Evolutionary conservation across 2,329 filamentous ascomycete species (phyloP).

Genomic region (Teratosphaeria epicoccoides): DNA sequence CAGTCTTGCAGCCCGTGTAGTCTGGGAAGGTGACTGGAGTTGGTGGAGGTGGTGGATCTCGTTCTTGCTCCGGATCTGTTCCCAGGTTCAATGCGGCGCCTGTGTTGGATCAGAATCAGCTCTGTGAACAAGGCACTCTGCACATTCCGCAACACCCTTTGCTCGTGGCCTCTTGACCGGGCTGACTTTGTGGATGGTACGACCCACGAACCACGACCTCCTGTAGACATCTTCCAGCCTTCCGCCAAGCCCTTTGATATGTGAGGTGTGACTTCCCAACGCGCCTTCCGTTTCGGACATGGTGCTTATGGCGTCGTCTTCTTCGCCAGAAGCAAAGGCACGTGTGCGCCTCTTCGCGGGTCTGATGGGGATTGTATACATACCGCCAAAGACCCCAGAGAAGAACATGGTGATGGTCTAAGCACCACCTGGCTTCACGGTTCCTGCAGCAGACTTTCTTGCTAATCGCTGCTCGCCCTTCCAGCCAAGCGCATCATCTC

Average conservation of each 20-base stretch:
- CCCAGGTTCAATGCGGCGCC: slow-evolving; percentile 2
- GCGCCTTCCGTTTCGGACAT: background rate
- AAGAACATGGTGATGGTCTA: background rate
- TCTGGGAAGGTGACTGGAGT: slow-evolving; percentile 20
- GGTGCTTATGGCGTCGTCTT: too few relatives aligned
- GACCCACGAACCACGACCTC: background rate
- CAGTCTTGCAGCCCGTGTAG: background rate
- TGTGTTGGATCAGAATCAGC: slow-evolving; percentile 1
- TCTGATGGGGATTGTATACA: background rate
- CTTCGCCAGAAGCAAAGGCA: background rate
- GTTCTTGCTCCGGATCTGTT: slow-evolving; percentile 18
- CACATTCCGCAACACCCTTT: background rate
- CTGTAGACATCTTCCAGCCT: background rate
- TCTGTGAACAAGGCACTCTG: background rate
- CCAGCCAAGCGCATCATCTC: background rate
- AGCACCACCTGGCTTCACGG: background rate
- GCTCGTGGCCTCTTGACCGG: background rate
- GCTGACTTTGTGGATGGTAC: background rate
- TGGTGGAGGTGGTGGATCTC: slow-evolving; percentile 19
- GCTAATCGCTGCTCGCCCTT: background rate
- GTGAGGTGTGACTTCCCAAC: background rate
- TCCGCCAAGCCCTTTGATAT: background rate
- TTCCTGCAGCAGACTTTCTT: background rate
- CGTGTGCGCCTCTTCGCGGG: too few relatives aligned
- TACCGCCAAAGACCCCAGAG: background rate